These are phyloP conservation scores for Stachybotrys chartarum DNA, from an alignment of 2,329 filamentous ascomycete species.

Conservation along the genomic window DNA sequence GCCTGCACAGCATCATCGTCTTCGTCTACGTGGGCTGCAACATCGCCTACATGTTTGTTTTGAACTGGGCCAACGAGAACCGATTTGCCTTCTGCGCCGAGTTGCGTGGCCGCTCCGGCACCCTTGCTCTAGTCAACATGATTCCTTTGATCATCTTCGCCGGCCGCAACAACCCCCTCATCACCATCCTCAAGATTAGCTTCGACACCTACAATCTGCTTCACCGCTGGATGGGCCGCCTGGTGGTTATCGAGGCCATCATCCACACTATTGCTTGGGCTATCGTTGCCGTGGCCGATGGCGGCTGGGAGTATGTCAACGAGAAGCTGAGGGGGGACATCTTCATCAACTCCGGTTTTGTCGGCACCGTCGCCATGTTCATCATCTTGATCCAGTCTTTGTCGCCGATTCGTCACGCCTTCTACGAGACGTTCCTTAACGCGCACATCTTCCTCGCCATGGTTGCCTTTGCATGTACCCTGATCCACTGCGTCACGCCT, in stretches of 20 bases:
- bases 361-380: constrained; percentile 54
- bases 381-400: constrained; percentile 63
- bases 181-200: constrained; percentile 72
- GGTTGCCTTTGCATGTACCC: constrained; percentile 62
- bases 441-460: constrained; percentile 72
- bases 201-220: constrained; percentile 90
- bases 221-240: constrained; percentile 68
- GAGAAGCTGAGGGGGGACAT: constrained; percentile 46
- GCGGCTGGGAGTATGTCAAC: constrained; percentile 53
- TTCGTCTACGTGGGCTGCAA: constrained; percentile 53
- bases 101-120: constrained; percentile 77
- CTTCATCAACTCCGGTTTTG: constrained; percentile 60
- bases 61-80: constrained; percentile 53
- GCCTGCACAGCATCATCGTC: constrained; percentile 54
- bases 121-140: constrained; percentile 82
- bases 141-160: constrained; percentile 85
- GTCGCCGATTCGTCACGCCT: constrained; percentile 81
- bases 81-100: constrained; percentile 66
- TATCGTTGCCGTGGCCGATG: constrained; percentile 60
- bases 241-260: constrained; percentile 61
- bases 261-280: constrained; percentile 69
- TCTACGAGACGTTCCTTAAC: constrained; percentile 94
- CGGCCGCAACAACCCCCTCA: constrained; percentile 88
- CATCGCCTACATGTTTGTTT: constrained; percentile 52
- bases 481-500: constrained; percentile 68